A percentile compares a stretch with the other conserved stretches of the same genome.
These are phyloP conservation scores for Kuraishia floccosa DNA, from an alignment of 805 yeast species.

Conservation along the genomic window DNA sequence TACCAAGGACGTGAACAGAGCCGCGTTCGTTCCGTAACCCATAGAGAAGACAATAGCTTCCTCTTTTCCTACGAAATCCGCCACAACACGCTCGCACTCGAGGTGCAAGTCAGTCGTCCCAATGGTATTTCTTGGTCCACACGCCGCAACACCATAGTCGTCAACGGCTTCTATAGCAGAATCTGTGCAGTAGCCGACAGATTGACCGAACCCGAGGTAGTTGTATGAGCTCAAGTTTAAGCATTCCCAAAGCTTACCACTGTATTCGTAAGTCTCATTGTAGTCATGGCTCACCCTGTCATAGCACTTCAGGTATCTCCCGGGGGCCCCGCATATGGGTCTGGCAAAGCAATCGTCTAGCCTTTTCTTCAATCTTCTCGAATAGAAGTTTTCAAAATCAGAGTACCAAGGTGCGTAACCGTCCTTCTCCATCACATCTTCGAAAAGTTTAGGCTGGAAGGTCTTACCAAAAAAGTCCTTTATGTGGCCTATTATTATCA, in stretches of 20 bases:
- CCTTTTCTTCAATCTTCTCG: constrained; percentile 83
- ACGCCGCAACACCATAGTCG: constrained; percentile 66
- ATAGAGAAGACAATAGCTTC: constrained; percentile 78
- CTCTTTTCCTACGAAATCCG: constrained; percentile 84
- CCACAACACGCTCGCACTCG: constrained; percentile 66
- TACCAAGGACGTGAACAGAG: constrained; percentile 70
- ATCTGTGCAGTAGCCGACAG: constrained; percentile 84
- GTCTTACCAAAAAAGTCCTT: constrained; percentile 79
- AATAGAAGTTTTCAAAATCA: constrained; percentile 87
- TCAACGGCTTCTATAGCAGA: constrained; percentile 51
- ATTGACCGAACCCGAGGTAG: constrained; percentile 94
- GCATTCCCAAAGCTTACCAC: constrained; percentile 69
- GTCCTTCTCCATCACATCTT: constrained; percentile 60
- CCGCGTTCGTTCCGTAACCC: constrained; percentile 96
- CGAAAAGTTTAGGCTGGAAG: constrained; percentile 55
- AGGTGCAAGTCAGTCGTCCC: constrained; percentile 73
- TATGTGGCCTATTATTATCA: constrained; percentile 82
- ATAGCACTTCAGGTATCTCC: constrained; percentile 74
- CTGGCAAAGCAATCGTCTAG: constrained; percentile 92
- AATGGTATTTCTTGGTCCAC: constrained; percentile 63
- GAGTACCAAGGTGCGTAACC: constrained; percentile 96
- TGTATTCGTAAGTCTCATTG: constrained; percentile 54
- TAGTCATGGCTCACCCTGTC: constrained; percentile 65
- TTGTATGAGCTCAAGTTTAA: constrained; percentile 85
- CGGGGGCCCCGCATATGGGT: constrained; percentile 97